Conservation (phyloP, 345 rosid genomes). For the Streptanthus diversifolius region DNA sequence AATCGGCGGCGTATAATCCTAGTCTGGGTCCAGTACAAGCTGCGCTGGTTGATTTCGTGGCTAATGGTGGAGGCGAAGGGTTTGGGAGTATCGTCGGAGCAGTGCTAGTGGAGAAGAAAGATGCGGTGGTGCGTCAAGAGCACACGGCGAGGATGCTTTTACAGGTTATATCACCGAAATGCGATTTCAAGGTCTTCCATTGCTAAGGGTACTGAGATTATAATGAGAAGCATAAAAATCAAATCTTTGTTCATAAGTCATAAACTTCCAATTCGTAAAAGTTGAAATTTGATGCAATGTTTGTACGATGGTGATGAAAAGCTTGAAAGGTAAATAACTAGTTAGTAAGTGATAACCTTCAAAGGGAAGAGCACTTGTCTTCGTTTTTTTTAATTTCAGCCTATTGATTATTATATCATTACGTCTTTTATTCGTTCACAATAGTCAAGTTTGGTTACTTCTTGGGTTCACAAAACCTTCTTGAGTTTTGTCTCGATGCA, state of each 20-base stretch:
- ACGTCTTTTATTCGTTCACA: not conserved
- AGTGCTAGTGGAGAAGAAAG: constrained; percentile 68
- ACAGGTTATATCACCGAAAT: constrained; percentile 53
- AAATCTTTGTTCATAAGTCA: not conserved
- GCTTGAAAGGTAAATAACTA: not conserved
- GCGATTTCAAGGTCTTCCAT: constrained; percentile 57
- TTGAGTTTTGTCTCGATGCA: not conserved
- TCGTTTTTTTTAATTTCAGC: not conserved
- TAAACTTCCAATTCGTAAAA: not conserved
- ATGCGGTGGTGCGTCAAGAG: constrained; percentile 57
- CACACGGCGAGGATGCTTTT: constrained; percentile 45
- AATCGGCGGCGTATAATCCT: constrained; percentile 84
- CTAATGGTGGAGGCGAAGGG: constrained; percentile 47
- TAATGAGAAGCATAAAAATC: not conserved
- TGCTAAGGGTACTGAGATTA: constrained; percentile 31
- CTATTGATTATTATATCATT: not conserved
- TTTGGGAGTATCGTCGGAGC: constrained; percentile 60
- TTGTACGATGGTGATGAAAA: not conserved
- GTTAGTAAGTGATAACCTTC: not conserved
- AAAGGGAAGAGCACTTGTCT: not conserved
- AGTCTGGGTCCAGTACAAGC: constrained; percentile 93
- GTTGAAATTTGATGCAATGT: not conserved
- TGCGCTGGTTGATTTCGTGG: constrained; percentile 67
- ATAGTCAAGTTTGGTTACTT: not conserved
- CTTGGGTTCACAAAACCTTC: not conserved